Conservation (phyloP, 2,329 filamentous ascomycete species). For the Orbilia oligospora region DNA sequence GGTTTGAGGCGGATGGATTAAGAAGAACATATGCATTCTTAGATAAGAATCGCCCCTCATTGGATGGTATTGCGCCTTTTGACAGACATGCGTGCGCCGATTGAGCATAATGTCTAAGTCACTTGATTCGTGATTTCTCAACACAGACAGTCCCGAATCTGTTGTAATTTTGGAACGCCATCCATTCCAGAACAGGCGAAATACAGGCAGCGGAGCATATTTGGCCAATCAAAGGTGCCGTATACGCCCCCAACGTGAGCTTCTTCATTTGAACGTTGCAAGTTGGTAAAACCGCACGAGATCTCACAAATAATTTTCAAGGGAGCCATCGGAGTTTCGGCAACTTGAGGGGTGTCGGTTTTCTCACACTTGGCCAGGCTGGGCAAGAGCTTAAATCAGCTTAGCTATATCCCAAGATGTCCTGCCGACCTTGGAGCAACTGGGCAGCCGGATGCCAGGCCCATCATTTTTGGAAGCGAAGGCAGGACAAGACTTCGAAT, state of each 20-base stretch:
- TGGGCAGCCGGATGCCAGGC: slow-evolving; percentile 19
- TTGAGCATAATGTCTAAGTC: slow-evolving; percentile 34
- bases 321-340: slow-evolving; percentile 35
- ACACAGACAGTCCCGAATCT: slow-evolving; percentile 15
- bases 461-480: slow-evolving; percentile 32
- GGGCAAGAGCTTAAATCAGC: slow-evolving; percentile 60
- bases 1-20: slow-evolving; percentile 9
- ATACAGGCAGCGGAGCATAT: slow-evolving; percentile 30
- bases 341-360: slow-evolving; percentile 29
- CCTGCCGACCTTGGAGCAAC: slow-evolving; percentile 54
- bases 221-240: slow-evolving; percentile 18
- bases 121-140: slow-evolving; percentile 34
- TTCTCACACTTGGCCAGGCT: slow-evolving; percentile 52
- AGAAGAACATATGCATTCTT: not conserved
- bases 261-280: slow-evolving; percentile 49
- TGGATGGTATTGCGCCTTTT: slow-evolving; percentile 7
- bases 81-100: not conserved
- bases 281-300: slow-evolving; percentile 40
- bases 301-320: not conserved
- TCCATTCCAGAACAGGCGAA: slow-evolving; percentile 23
- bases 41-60: slow-evolving; percentile 27
- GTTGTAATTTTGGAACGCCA: slow-evolving; percentile 49
- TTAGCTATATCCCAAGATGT: slow-evolving; percentile 38
- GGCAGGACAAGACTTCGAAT: slow-evolving; percentile 9
- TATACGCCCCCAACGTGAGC: slow-evolving; percentile 10